Base-by-base conservation (phyloP, 352 stramenopile genomes). In the Phytophthora tentaculata region DNA sequence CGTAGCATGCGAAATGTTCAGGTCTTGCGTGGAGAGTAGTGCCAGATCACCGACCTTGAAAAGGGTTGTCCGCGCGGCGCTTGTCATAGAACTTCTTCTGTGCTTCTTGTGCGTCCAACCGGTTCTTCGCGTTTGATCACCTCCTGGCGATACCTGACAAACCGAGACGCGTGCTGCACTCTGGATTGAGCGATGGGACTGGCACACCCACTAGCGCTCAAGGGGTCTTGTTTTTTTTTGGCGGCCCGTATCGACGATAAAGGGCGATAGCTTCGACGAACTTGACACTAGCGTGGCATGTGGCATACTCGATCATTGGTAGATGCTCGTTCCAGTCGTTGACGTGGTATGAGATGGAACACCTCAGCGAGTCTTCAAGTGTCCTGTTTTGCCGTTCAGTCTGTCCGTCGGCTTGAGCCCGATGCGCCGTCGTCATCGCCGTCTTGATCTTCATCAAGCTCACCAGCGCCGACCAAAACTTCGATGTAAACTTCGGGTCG, bases 401-500 rank as follows among this genome's bases (percentile, higher is more conserved):
- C 22, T 57, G 51, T 45, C 51, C 28, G 12, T 57, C 49, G n/a
- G 49, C 49, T 44, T 56, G 49, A 0, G 49, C 49, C 22, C 49
- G 14, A 20, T 56, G 35, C 4, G 51, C 35, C 19, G 28, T 57
- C 20, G 51, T 57, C 51, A 57, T 57, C 28, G 35, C 14, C 1
- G 39, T 5, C 14, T 35, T 56, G 28, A 56, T 39, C 24, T 39
- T 24, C 28, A 57, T 32, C 19, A 57, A 5, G 17, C 20, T 45
- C 5, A 39, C 10, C n/a, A 57, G n/a, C 22, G 51, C 9, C 35
- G 24, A 24, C 16, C 64, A 65, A 50, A 71, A 65, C 13, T 60
- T 67, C 14, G 57, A 51, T 1, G 43, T 63, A 14, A 67, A 72
- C 44, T 72, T 67, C 10, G 65, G 26, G 17, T 67, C 57, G 28